Percentiles rank a stretch among this genome's conserved stretches.
phyloP scores from a whole-genome alignment of 257 asterid genomes.

The Paulownia fortunei region DNA sequence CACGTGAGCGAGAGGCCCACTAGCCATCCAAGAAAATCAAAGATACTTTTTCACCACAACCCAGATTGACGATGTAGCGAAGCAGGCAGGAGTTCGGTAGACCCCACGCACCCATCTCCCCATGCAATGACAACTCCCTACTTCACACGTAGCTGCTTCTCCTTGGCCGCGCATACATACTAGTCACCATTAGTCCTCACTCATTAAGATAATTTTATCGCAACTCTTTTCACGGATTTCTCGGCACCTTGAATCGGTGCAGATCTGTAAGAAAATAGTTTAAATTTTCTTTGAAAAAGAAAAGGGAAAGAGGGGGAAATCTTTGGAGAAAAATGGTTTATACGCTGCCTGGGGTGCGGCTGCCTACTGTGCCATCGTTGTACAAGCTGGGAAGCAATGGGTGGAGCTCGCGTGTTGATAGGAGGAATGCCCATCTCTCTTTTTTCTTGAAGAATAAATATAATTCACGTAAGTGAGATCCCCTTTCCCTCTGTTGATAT shows the following conservation, averaged over 20 bases:
- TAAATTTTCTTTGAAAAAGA: background rate
- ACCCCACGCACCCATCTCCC: constrained; percentile 48
- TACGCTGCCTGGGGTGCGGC: constrained; percentile 63
- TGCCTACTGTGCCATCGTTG: constrained; percentile 61
- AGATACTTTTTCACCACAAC: constrained; percentile 6
- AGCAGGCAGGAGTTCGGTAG: constrained; percentile 19
- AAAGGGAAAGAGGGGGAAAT: background rate
- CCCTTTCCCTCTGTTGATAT: background rate
- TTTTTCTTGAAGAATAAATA: constrained; percentile 44
- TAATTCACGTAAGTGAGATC: constrained; percentile 45
- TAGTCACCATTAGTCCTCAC: constrained; percentile 2
- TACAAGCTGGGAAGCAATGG: constrained; percentile 44
- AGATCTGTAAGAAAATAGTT: constrained; percentile 31
- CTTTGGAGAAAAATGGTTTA: constrained; percentile 56
- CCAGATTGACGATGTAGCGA: constrained; percentile 35
- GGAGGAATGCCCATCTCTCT: constrained; percentile 36
- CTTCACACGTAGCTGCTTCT: constrained; percentile 49
- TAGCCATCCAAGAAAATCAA: background rate
- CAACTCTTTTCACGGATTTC: constrained; percentile 53
- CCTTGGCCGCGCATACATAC: constrained; percentile 30
- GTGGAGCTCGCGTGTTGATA: constrained; percentile 39
- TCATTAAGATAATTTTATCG: background rate
- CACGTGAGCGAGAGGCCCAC: constrained; percentile 41
- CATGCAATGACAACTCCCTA: constrained; percentile 48
- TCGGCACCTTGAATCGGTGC: constrained; percentile 47